A percentile compares a stretch with the other conserved stretches of the same genome.
phyloP scores from a whole-genome alignment of 495 filamentous ascomycete genomes.

The Xylaria cubensis region DNA sequence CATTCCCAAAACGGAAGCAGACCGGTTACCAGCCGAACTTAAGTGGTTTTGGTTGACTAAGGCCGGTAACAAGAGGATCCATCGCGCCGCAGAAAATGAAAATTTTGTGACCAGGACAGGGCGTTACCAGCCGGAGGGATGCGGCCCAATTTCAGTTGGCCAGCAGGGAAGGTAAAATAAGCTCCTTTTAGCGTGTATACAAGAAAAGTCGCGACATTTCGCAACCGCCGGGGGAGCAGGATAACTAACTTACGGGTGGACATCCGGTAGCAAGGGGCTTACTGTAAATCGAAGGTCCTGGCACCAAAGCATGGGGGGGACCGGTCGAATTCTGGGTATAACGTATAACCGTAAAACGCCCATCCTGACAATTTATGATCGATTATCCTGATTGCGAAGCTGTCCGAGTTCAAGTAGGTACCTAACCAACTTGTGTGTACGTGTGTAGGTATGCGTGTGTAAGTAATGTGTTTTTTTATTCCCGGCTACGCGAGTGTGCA shows the following conservation, averaged over 20 bases:
- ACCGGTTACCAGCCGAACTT: constrained; percentile 20
- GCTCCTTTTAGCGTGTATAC: constrained; percentile 5
- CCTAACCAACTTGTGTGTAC: too few relatives aligned
- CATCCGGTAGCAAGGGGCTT: constrained; percentile 24
- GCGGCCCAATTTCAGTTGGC: constrained; percentile 21
- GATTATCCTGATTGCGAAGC: constrained; percentile 14
- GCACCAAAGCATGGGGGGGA: background rate
- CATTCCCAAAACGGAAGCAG: constrained; percentile 12
- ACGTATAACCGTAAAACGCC: constrained; percentile 17
- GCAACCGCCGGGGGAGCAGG: background rate
- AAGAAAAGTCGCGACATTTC: background rate
- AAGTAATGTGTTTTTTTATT: background rate
- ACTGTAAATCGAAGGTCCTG: constrained; percentile 12
- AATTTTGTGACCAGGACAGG: constrained; percentile 14
- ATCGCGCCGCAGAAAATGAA: constrained; percentile 6
- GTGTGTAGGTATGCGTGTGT: too few relatives aligned
- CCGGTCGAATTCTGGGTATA: constrained; percentile 9
- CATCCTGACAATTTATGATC: constrained; percentile 19
- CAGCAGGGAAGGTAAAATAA: constrained; percentile 19
- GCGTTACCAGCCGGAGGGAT: constrained; percentile 22
- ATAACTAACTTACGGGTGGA: constrained; percentile 2
- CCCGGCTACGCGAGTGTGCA: constrained; percentile 13
- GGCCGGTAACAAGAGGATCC: constrained; percentile 21
- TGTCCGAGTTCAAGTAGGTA: constrained; percentile 6
- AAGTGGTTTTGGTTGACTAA: background rate